Percentiles rank a stretch among this genome's conserved stretches.
Evolutionary conservation across 352 stramenopile species (phyloP).

Genomic region (Phytopythium delawarense): DNA sequence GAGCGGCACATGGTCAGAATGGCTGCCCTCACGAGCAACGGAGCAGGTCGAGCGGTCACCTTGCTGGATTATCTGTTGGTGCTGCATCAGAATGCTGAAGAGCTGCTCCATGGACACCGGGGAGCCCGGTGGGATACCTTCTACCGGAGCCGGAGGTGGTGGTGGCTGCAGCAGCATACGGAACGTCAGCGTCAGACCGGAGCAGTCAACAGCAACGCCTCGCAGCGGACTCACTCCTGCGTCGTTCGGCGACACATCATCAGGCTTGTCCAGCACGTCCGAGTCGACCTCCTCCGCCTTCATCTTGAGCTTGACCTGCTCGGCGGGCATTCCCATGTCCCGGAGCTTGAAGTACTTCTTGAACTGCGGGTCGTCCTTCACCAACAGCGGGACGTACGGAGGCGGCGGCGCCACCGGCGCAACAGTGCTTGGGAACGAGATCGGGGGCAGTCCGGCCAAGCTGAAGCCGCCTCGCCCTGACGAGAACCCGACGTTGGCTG

Average conservation of each 20-base stretch:
- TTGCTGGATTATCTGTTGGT: slow-evolving; percentile 87
- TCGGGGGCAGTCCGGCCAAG: slow-evolving; percentile 1
- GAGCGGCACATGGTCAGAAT: neutral
- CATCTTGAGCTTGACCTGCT: slow-evolving; percentile 86
- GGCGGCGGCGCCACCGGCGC: slow-evolving; percentile 3
- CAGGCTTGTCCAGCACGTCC: slow-evolving; percentile 56
- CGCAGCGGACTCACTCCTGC: slow-evolving; percentile 42
- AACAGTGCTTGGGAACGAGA: slow-evolving; percentile 6
- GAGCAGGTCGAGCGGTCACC: slow-evolving; percentile 20
- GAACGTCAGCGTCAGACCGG: neutral
- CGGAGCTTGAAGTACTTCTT: slow-evolving; percentile 84
- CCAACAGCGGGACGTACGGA: slow-evolving; percentile 63
- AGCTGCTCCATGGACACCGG: slow-evolving; percentile 84
- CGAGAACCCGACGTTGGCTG: neutral
- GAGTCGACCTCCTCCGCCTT: slow-evolving; percentile 58
- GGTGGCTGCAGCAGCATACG: slow-evolving; percentile 39
- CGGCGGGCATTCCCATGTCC: slow-evolving; percentile 77
- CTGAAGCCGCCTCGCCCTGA: neutral
- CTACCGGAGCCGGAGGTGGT: slow-evolving; percentile 9
- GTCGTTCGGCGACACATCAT: slow-evolving; percentile 79
- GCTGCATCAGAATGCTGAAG: slow-evolving; percentile 85
- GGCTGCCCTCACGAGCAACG: neutral
- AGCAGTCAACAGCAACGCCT: neutral
- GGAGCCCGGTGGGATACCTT: slow-evolving; percentile 18
- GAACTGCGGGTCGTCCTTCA: slow-evolving; percentile 70